Conservation (phyloP, 257 asterid genomes). For the Gynochthodes officinalis region DNA sequence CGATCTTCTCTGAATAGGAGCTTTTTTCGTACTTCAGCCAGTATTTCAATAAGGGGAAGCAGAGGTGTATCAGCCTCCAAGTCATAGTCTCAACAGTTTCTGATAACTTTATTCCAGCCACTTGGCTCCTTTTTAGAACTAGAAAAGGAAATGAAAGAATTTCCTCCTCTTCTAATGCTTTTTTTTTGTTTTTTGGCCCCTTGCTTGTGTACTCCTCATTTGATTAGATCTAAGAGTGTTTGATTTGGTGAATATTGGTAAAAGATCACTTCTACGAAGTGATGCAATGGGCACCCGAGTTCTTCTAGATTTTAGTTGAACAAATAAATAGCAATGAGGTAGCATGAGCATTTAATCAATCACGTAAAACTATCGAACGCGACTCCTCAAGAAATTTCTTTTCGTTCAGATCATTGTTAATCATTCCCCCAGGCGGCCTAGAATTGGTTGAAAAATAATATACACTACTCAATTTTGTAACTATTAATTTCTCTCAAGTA, state of each 20-base stretch:
- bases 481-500: no score
- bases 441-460: no score
- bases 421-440: neutral
- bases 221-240: neutral
- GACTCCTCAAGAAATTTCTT: neutral
- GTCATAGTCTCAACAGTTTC: constrained; percentile 19
- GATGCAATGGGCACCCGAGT: neutral
- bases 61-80: constrained; percentile 34
- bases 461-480: no score
- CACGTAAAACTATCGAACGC: neutral
- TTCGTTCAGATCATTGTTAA: no score
- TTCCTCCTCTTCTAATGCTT: neutral
- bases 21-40: constrained; percentile 24
- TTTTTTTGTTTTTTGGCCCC: neutral
- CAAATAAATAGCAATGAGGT: neutral
- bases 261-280: neutral
- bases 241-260: neutral
- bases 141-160: constrained; percentile 7
- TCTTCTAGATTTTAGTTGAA: neutral
- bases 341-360: neutral
- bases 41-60: constrained; percentile 52
- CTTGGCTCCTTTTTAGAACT: neutral
- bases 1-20: constrained; percentile 32
- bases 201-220: neutral
- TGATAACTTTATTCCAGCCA: no score